Conservation (phyloP, 2,329 filamentous ascomycete species). For the Cladophialophora yegresii region DNA sequence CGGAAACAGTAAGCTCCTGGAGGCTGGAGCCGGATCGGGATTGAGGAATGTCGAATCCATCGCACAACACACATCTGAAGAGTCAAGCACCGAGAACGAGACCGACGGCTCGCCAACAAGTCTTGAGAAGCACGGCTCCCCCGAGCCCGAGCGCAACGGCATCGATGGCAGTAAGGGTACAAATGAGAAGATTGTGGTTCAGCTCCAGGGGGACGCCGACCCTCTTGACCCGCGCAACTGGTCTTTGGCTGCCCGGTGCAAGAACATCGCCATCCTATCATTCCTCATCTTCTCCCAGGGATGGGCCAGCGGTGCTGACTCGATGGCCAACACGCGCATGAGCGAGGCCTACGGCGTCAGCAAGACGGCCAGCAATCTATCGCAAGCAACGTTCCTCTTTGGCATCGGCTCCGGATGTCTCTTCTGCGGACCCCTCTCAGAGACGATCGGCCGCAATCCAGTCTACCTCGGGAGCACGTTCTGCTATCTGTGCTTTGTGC, state of each 20-base stretch:
- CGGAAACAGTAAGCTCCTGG: neutral
- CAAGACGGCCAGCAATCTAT: conserved; percentile 48
- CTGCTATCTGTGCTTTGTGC: conserved; percentile 54
- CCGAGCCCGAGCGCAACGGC: neutral
- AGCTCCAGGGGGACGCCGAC: conserved; percentile 38
- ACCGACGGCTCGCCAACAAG: neutral
- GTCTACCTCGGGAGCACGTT: conserved; percentile 53
- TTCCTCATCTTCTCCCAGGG: conserved; percentile 15
- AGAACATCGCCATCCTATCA: conserved; percentile 3
- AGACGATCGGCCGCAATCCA: conserved; percentile 53
- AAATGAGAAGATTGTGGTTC: neutral
- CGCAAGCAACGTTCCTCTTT: conserved; percentile 44
- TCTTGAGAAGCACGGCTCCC: neutral
- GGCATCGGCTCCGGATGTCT: conserved; percentile 54
- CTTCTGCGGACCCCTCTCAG: conserved; percentile 54
- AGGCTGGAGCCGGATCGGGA: neutral
- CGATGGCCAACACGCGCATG: neutral
- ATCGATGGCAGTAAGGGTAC: neutral
- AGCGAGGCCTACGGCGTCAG: conserved; percentile 47
- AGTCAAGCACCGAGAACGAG: neutral
- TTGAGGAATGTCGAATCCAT: neutral
- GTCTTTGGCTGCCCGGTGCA: conserved; percentile 2
- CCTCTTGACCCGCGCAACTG: conserved; percentile 25
- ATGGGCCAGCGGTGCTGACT: conserved; percentile 14
- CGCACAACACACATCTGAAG: neutral